Conservation (phyloP, 2,329 filamentous ascomycete species). For the Verticillium nonalfalfae region DNA sequence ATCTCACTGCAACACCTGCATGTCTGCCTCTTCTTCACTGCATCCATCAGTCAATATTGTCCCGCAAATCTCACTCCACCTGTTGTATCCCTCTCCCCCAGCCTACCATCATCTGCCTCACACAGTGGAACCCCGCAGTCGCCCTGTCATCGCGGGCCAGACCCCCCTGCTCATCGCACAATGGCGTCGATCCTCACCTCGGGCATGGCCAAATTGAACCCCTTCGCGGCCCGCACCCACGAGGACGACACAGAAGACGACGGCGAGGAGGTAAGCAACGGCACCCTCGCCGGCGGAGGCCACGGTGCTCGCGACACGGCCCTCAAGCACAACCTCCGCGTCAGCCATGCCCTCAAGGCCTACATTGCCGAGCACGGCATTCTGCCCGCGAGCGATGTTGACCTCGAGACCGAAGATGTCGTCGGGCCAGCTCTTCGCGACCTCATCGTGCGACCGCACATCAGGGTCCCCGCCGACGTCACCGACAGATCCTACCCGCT, state of each 20-base stretch:
- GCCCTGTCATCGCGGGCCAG: neutral
- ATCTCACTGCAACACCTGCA: no score
- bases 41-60: neutral
- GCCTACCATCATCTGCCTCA: no score
- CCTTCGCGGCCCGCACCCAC: conserved; percentile 21
- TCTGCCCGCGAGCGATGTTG: conserved; percentile 42
- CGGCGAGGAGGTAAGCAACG: conserved; percentile 43
- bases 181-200: conserved; percentile 4
- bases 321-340: conserved; percentile 46
- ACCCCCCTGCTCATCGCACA: neutral
- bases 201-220: conserved; percentile 29
- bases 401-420: conserved; percentile 26
- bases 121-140: no score
- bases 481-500: conserved; percentile 54
- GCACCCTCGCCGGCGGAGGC: conserved; percentile 53
- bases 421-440: conserved; percentile 37
- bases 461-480: conserved; percentile 46
- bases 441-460: conserved; percentile 51
- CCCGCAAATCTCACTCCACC: neutral
- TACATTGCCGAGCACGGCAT: conserved; percentile 49
- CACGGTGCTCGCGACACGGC: conserved; percentile 41
- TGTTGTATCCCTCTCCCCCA: no score
- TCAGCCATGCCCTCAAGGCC: conserved; percentile 51
- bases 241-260: conserved; percentile 41
- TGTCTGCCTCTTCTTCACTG: neutral